phyloP scores from a whole-genome alignment of 495 filamentous ascomycete genomes.

The Hyaloscypha variabilis region DNA sequence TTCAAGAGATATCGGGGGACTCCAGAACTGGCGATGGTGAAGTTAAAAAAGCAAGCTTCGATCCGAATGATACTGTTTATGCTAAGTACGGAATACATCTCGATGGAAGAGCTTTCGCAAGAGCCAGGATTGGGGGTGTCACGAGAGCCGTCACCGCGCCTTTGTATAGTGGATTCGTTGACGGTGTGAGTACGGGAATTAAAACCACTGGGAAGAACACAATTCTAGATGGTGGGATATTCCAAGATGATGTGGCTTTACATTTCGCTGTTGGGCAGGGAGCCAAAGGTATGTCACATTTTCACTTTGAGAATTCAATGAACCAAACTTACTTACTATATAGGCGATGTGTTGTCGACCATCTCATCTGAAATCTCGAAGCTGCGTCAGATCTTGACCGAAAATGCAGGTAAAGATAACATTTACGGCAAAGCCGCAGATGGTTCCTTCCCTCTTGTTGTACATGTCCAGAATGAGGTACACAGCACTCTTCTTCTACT shows the following conservation, averaged over 20 bases:
- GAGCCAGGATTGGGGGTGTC: constrained; percentile 51
- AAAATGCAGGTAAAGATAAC: constrained; percentile 34
- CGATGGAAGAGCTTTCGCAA: constrained; percentile 44
- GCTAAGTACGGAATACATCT: constrained; percentile 53
- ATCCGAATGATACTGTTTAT: constrained; percentile 40
- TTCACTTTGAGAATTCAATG: not conserved
- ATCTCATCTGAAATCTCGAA: constrained; percentile 34
- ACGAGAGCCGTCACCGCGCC: constrained; percentile 52
- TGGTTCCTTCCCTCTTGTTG: constrained; percentile 37
- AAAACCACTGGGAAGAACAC: constrained; percentile 43
- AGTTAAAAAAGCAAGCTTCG: constrained; percentile 22
- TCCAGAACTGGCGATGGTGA: constrained; percentile 46
- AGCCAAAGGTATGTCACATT: constrained; percentile 22
- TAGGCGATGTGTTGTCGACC: constrained; percentile 27
- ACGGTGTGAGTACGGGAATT: constrained; percentile 51
- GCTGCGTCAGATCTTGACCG: constrained; percentile 33
- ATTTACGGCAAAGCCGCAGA: constrained; percentile 36
- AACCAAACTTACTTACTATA: not conserved
- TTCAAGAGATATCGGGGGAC: constrained; percentile 60
- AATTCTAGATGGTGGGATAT: constrained; percentile 42
- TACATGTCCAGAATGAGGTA: constrained; percentile 39
- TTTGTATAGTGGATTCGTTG: constrained; percentile 38
- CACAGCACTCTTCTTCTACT: not conserved
- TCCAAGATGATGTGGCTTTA: constrained; percentile 44
- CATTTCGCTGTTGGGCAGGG: constrained; percentile 45